Evolutionary conservation across 2,329 filamentous ascomycete species (phyloP), one percentile per base, ranked within the genome.

Genomic region (Berkeleyomyces basicola): DNA sequence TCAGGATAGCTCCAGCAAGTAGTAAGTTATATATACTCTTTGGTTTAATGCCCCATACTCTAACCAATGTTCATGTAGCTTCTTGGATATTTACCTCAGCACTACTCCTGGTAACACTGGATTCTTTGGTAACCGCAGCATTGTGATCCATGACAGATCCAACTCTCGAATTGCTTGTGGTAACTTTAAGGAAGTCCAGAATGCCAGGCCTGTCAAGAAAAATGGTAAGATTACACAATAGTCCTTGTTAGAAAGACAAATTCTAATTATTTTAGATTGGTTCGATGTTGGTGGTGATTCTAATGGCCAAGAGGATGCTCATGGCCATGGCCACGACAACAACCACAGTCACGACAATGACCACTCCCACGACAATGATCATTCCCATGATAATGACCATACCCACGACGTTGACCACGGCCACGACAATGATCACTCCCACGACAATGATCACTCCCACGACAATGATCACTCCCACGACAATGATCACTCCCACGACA

Each of bases 61-160:
- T 53, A 46, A 61, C 59, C 43, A 33, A 37, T 36, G n/a, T 23
- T 7, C 33, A 44, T 16, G 10, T n/a, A 71, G 68, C 59, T 78
- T 76, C 69, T 68, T 68, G 46, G 77, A 80, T 62, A 67, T 69
- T 3, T 80, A 72, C 67, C 69, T 75, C 37, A 74, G 74, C 1
- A 73, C 76, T n/a, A 66, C 72, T 49, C 61, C 65, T 0, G 72
- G 71, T 39, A 67, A 72, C n/a, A 69, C 70, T 2, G 70, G 73
- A 2, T 80, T 77, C 70, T 75, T 79, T 63, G 77, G 77, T 3
- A 76, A 78, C 66, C 72, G 74, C 36, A 73, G 72, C 40, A 66
- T 79, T 60, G 73, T 75, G 9, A 68, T 79, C 51, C 77, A 79
- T 68, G 71, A 72, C 65, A 70, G 67, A 33, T 74, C 72, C 62